Evolutionary conservation across 1,139 yeast species (phyloP).

Genomic region (Diutina catenulata): DNA sequence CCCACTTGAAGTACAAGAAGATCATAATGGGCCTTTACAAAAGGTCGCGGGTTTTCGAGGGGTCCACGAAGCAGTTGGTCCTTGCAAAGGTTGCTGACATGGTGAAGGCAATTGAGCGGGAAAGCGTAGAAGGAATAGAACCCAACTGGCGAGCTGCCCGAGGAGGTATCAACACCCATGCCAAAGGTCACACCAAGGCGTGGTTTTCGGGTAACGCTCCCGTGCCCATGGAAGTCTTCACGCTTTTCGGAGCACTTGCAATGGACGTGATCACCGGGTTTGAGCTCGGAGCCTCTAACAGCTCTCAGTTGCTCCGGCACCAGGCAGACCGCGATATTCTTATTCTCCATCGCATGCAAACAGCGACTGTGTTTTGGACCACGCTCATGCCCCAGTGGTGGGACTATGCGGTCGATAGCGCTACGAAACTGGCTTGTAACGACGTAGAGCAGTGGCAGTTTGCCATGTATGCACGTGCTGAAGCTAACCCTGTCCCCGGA

Average conservation of each 20-base stretch:
- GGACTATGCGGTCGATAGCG: constrained; percentile 34
- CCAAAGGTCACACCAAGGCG: no score
- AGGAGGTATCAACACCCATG: no score
- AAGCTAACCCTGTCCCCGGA: constrained; percentile 16
- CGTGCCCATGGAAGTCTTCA: constrained; percentile 37
- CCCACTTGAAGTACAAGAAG: constrained; percentile 40
- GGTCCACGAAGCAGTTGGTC: not conserved
- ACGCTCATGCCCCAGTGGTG: constrained; percentile 48
- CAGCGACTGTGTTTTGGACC: constrained; percentile 62
- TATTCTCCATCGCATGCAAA: constrained; percentile 38
- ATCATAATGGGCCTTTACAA: constrained; percentile 37
- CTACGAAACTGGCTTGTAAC: constrained; percentile 25
- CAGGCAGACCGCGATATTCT: constrained; percentile 32
- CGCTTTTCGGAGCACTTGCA: constrained; percentile 57
- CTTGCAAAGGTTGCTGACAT: not conserved
- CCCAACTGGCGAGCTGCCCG: no score
- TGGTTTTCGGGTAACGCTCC: no score
- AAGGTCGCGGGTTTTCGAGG: constrained; percentile 26
- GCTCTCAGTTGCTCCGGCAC: constrained; percentile 28
- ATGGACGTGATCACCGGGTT: constrained; percentile 59
- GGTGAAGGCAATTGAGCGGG: not conserved
- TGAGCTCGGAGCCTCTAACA: constrained; percentile 41
- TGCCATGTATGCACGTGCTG: constrained; percentile 27
- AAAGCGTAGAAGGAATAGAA: no score
- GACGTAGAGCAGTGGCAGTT: constrained; percentile 42